Percentiles rank a stretch among this genome's conserved stretches.
phyloP scores from a whole-genome alignment of 371 early-diverging fungal genomes.

The Lichtheimia ramosa region DNA sequence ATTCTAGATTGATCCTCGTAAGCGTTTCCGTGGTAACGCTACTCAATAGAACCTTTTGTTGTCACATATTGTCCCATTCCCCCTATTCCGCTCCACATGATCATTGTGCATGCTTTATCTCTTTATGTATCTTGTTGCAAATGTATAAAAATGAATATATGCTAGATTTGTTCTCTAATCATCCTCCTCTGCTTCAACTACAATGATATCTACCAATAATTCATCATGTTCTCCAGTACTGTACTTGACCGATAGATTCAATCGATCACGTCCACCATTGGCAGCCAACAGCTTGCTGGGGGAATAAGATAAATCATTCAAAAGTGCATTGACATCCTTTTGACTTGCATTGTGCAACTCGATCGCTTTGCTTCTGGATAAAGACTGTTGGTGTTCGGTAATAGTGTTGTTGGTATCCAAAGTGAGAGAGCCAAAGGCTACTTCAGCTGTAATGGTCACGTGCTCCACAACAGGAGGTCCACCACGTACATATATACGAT shows the following conservation, averaged over 20 bases:
- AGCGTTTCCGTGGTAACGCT: conserved; percentile 51
- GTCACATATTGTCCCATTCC: neutral
- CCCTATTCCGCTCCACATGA: neutral
- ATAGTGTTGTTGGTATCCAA: conserved; percentile 13
- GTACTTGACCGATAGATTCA: conserved; percentile 25
- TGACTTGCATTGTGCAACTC: conserved; percentile 23
- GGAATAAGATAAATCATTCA: conserved; percentile 33
- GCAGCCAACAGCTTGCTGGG: conserved; percentile 34
- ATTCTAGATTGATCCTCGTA: conserved; percentile 48
- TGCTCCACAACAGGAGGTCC: conserved; percentile 25
- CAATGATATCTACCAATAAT: conserved; percentile 26
- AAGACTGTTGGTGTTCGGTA: neutral
- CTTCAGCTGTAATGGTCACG: conserved; percentile 24
- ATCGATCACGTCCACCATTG: conserved; percentile 42
- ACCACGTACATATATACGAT: conserved; percentile 57
- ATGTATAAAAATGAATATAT: no score
- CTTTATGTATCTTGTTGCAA: conserved; percentile 1
- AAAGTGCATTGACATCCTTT: conserved; percentile 35
- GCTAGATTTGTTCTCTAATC: neutral
- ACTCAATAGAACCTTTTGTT: conserved; percentile 25
- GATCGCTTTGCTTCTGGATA: conserved; percentile 9
- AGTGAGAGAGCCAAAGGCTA: conserved; percentile 26
- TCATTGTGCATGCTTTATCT: neutral
- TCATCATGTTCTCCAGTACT: conserved; percentile 15
- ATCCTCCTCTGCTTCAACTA: conserved; percentile 38